phyloP scores from a whole-genome alignment of 164 flowering plant genomes.

The Aristolochia fimbriata region DNA sequence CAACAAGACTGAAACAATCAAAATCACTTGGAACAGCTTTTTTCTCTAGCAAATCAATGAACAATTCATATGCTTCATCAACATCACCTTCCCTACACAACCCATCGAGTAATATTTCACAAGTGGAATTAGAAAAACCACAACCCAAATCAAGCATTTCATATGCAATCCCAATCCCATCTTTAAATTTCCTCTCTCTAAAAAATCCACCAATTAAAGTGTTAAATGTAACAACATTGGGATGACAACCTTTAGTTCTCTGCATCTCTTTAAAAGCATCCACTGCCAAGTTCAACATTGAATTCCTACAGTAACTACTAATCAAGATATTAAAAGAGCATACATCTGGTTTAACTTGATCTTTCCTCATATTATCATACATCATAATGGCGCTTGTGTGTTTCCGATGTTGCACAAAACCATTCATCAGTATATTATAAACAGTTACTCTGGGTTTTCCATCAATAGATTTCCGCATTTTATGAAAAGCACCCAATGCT shows the following conservation, averaged over 20 bases:
- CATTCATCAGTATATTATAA: constrained; percentile 62
- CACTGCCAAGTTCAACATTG: constrained; percentile 42
- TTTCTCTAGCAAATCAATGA: constrained; percentile 48
- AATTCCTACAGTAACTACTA: constrained; percentile 53
- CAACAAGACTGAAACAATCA: constrained; percentile 49
- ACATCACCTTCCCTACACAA: constrained; percentile 45
- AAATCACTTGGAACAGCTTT: constrained; percentile 47
- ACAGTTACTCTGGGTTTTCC: constrained; percentile 53
- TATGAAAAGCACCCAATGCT: constrained; percentile 43
- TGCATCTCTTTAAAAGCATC: constrained; percentile 77
- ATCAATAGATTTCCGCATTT: constrained; percentile 57
- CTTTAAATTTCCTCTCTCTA: constrained; percentile 47
- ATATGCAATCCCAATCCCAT: constrained; percentile 65
- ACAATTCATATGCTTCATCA: constrained; percentile 40
- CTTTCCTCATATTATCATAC: constrained; percentile 45
- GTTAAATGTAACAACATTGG: constrained; percentile 85
- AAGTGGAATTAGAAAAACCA: constrained; percentile 51
- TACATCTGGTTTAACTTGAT: constrained; percentile 72
- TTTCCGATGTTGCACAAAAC: constrained; percentile 40
- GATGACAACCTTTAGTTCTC: constrained; percentile 40
- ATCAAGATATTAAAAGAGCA: constrained; percentile 69
- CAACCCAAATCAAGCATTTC: constrained; percentile 86
- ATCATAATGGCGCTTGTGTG: constrained; percentile 42
- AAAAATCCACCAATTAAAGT: constrained; percentile 72
- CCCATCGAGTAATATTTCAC: constrained; percentile 78